Evolutionary conservation across 202 grass and related monocot genomes (phyloP), one percentile per base, ranked within the genome.

Genomic region (Saccharum hybrid): DNA sequence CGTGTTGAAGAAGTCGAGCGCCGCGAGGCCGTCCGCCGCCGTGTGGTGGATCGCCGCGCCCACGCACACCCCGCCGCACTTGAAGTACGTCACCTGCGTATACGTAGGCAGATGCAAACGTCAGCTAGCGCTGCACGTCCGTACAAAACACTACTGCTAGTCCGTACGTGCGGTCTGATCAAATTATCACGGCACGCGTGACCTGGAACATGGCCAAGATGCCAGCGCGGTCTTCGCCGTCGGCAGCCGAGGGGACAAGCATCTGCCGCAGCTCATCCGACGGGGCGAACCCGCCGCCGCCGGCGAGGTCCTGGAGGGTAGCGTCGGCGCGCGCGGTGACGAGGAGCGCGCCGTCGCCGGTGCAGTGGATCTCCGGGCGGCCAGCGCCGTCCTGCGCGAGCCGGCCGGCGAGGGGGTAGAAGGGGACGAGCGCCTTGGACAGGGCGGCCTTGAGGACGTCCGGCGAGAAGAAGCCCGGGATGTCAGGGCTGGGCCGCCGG

Each of bases 331-430:
- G 61, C 7, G 88, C 88, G 14, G 79, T 85, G 18, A 91, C 76
- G 41, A 94, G 82, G 15, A 89, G 86, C 22, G 64, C 83, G 0
- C 86, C 92, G 1, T 91, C 81, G 6, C 83, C 73, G 48, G 75
- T 85, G 81, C 88, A 94, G 66, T 23, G 61, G 57, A 94, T 89
- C 79, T 82, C 72, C 7, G 85, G 76, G 23, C 86, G 83, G 5
- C 77, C 86, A 1, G 59, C 63, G 5, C 28, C 34, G 11, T 79
- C 71, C 49, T 36, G 34, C 38, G 68, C 48, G 42, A 91, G 92
- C 26, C 92, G 83, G 40, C 92, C 92, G 10, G 88, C 88, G 42
- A 91, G 72, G 7, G 88, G 88, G 63, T 94, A 91, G 83, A 94
- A 88, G 9, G 66, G 28, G 66, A 87, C 86, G 59, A 94, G 77